Evolutionary conservation across 2,329 filamentous ascomycete genomes (phyloP).

Genomic region (Hypoxylon sp.): DNA sequence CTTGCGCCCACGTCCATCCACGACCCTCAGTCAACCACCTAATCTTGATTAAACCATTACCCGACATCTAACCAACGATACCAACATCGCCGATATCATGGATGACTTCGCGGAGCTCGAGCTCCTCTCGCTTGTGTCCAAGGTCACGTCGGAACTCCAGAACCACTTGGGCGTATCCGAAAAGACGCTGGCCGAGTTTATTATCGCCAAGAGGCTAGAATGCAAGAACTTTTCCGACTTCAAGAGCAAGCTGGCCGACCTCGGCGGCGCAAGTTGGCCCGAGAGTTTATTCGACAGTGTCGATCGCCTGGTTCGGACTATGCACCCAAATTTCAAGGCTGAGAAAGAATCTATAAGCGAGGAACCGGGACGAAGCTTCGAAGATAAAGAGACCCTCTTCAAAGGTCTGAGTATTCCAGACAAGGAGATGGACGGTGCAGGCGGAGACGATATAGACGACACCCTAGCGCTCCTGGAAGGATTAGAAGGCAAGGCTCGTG

Average conservation of each 20-base stretch:
- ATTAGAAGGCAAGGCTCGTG: constrained; percentile 71
- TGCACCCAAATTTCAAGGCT: constrained; percentile 89
- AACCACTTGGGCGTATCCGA: constrained; percentile 93
- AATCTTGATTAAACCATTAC: neutral
- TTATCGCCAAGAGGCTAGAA: constrained; percentile 88
- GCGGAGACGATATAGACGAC: constrained; percentile 81
- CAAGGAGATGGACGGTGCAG: constrained; percentile 58
- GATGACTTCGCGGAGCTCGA: constrained; percentile 92
- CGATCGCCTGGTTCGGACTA: constrained; percentile 83
- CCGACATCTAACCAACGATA: constrained; percentile 1
- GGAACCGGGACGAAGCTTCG: constrained; percentile 55
- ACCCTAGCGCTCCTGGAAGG: constrained; percentile 92
- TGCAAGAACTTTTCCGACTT: constrained; percentile 76
- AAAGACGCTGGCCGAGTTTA: constrained; percentile 94
- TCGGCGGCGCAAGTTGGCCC: constrained; percentile 83
- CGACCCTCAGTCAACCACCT: neutral
- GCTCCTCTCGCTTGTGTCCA: constrained; percentile 90
- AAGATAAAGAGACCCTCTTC: constrained; percentile 87
- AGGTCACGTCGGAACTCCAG: constrained; percentile 91
- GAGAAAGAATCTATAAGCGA: constrained; percentile 52
- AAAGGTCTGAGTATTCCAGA: constrained; percentile 89
- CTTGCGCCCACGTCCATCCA: constrained; percentile 5
- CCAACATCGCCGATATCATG: constrained; percentile 69
- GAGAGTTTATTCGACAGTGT: constrained; percentile 88
- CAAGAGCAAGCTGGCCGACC: constrained; percentile 74